phyloP scores from a whole-genome alignment of 1,139 yeast species.

The Sugiyamaella grinbergsii region DNA sequence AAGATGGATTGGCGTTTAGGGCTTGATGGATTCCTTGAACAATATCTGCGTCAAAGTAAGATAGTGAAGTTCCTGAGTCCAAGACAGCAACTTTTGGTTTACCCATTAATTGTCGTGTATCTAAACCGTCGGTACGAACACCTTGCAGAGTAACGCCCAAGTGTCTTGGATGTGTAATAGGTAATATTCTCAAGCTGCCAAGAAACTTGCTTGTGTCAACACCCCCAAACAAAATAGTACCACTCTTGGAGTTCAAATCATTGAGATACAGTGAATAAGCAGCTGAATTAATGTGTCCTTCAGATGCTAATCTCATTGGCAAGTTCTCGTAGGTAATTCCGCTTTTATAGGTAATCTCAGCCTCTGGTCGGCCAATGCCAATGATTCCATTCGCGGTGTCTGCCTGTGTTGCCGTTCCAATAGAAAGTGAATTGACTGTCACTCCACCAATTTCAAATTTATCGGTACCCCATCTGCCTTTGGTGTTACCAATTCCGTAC shows the following conservation, averaged over 20 bases:
- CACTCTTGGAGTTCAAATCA: slow-evolving; percentile 38
- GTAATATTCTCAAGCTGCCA: slow-evolving; percentile 42
- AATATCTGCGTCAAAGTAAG: slow-evolving; percentile 53
- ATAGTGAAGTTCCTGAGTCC: slow-evolving; percentile 70
- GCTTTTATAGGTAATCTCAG: slow-evolving; percentile 31
- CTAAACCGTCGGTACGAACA: slow-evolving; percentile 44
- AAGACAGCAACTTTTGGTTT: slow-evolving; percentile 51
- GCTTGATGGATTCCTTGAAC: slow-evolving; percentile 40
- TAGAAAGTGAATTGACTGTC: slow-evolving; percentile 46
- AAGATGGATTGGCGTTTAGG: slow-evolving; percentile 44
- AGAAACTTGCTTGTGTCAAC: slow-evolving; percentile 53
- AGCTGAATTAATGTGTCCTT: slow-evolving; percentile 52
- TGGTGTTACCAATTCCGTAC: slow-evolving; percentile 37
- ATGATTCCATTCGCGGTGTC: slow-evolving; percentile 53
- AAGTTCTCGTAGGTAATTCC: slow-evolving; percentile 33
- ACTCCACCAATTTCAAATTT: slow-evolving; percentile 47
- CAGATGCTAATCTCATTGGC: slow-evolving; percentile 47
- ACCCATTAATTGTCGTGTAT: slow-evolving; percentile 39
- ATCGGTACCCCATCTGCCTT: slow-evolving; percentile 55
- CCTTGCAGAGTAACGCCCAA: slow-evolving; percentile 52
- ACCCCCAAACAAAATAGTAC: slow-evolving; percentile 53
- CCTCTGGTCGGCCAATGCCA: slow-evolving; percentile 56
- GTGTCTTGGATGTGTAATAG: slow-evolving; percentile 47
- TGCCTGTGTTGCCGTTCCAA: slow-evolving; percentile 52
- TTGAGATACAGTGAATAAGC: slow-evolving; percentile 48